A percentile compares a stretch with the other conserved stretches of the same genome.
These are phyloP conservation scores for Penicillium vulpinum DNA, from an alignment of 2,329 filamentous ascomycete genomes.

Conservation along the genomic window DNA sequence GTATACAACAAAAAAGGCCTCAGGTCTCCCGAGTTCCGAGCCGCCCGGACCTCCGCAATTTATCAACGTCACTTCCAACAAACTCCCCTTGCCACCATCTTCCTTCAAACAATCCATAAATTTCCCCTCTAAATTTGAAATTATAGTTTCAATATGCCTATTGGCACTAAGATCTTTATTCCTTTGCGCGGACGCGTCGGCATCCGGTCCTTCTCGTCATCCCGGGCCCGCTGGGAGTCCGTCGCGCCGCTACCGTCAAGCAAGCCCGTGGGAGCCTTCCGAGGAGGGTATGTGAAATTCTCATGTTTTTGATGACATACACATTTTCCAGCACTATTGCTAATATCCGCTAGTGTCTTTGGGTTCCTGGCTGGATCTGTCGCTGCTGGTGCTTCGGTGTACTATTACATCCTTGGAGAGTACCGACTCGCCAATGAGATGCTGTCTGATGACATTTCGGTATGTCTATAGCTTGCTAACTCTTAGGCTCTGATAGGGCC, in stretches of 20 bases:
- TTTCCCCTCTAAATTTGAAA: background rate
- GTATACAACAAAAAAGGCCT: slow-evolving; percentile 5
- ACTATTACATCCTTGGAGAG: slow-evolving; percentile 90
- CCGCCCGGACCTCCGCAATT: slow-evolving; percentile 20
- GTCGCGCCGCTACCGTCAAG: slow-evolving; percentile 53
- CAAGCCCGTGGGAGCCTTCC: slow-evolving; percentile 69
- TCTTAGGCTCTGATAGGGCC: background rate
- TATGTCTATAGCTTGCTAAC: slow-evolving; percentile 54
- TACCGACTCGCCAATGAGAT: slow-evolving; percentile 93
- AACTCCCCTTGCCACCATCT: slow-evolving; percentile 16
- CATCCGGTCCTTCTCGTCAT: slow-evolving; percentile 39
- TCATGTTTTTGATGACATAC: background rate
- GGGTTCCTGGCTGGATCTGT: slow-evolving; percentile 87
- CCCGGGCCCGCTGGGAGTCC: slow-evolving; percentile 37
- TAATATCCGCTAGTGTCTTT: slow-evolving; percentile 64
- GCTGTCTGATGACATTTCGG: slow-evolving; percentile 92
- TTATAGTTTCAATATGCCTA: slow-evolving; percentile 14
- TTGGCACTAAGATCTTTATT: slow-evolving; percentile 20
- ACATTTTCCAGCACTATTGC: background rate
- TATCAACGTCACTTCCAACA: slow-evolving; percentile 23
- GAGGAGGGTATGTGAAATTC: slow-evolving; percentile 62
- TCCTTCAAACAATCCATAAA: slow-evolving; percentile 3
- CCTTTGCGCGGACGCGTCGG: slow-evolving; percentile 26
- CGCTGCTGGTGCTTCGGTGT: slow-evolving; percentile 75
- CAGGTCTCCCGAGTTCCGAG: slow-evolving; percentile 13